Conservation (phyloP, 805 yeast species). For the Metschnikowia amazonensis region DNA sequence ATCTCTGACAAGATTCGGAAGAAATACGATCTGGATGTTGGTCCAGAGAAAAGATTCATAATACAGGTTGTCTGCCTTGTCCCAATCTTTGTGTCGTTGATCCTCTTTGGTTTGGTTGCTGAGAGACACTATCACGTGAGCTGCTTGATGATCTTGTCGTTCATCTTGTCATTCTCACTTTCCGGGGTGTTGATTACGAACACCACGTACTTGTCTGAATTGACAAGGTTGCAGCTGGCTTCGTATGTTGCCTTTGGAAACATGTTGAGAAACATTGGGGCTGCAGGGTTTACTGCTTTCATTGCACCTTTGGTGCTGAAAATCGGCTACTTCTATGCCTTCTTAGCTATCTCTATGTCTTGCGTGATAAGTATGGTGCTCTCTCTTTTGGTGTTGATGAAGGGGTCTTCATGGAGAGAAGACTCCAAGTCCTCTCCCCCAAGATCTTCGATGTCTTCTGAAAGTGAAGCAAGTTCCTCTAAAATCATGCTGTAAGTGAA, state of each 20-base stretch:
- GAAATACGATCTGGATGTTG: conserved; percentile 25
- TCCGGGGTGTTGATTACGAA: conserved; percentile 53
- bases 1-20: conserved; percentile 40
- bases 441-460: conserved; percentile 1
- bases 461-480: background rate
- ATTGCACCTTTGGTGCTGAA: conserved; percentile 30
- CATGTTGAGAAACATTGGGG: conserved; percentile 49
- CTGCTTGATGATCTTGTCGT: conserved; percentile 41
- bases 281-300: conserved; percentile 49
- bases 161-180: conserved; percentile 49
- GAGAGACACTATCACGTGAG: conserved; percentile 36
- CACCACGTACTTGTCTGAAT: conserved; percentile 52
- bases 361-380: conserved; percentile 11
- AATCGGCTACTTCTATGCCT: conserved; percentile 32
- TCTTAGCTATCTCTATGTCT: conserved; percentile 9
- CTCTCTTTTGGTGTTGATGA: conserved; percentile 9
- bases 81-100: conserved; percentile 41
- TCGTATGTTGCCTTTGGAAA: conserved; percentile 53
- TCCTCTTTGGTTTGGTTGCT: conserved; percentile 53
- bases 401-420: conserved; percentile 11
- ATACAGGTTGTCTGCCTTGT: conserved; percentile 43
- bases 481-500: background rate
- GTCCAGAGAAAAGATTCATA: conserved; percentile 46
- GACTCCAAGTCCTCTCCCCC: background rate
- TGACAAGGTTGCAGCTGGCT: conserved; percentile 48